Base-by-base conservation (phyloP, 768 basidiomycete species). In the Gymnopilus dilepis region DNA sequence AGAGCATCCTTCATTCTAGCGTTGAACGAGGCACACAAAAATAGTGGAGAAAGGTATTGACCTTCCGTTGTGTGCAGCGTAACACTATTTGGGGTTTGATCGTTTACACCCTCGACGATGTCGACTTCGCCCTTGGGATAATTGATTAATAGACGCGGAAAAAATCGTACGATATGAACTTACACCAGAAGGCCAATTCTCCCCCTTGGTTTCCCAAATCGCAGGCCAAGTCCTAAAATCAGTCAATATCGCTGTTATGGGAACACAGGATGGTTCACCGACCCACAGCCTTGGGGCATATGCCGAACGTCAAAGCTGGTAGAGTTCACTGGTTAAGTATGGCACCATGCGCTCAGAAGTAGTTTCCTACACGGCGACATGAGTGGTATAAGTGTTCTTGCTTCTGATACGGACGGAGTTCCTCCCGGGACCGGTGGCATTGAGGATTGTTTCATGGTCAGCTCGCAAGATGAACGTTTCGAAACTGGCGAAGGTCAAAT, bases 351-450 rank as follows among this genome's bases (percentile, higher is more conserved):
- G 33, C 12, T 26, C 0, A 31, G 15, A 53, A 34, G 21, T 22
- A 22, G 30, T 26, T n/a, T 73, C 82, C 37, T 68, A 86, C 83
- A 86, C 76, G 3, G 81, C 79, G 47, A 84, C 83, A 63, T 85
- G 84, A 13, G 78, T 83, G 4, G 76, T 80, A 67, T 83, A 88
- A 4, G 73, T 72, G 43, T 83, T 82, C 65, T 81, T 82, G 13
- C 81, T 80, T 48, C 76, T 73, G 61, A 88, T 80, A 43, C 87
- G 77, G 33, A 86, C 83, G 13, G 84, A 86, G 51, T 80, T 75
- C 28, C 87, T 74, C n/a, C 87, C 87, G 17, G 80, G 72, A 2
- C 82, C 82, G 34, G 69, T 72, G 0, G 86, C 61, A 65, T 70
- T 74, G 30, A 89, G 77, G 13, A 72, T 74, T 0, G 80, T 83